Percentiles rank a stretch among this genome's conserved stretches.
Conservation (phyloP, 371 early-diverging fungal species). For the Homolaphlyctis polyrhiza region DNA sequence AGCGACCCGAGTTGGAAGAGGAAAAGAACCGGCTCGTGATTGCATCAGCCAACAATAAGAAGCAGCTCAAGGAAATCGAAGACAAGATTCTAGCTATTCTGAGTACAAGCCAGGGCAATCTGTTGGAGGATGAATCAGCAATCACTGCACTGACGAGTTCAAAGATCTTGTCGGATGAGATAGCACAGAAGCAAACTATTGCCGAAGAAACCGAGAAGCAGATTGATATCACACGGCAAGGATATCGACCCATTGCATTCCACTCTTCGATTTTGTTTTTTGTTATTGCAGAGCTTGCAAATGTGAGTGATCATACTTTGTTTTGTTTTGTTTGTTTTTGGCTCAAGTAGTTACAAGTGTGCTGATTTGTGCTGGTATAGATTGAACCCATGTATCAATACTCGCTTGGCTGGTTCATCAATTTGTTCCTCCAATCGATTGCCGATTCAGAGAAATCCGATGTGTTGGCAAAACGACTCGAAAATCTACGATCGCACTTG, state of each 20-base stretch:
- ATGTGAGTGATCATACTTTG: constrained; percentile 30
- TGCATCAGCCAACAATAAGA: constrained; percentile 46
- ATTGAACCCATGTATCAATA: constrained; percentile 61
- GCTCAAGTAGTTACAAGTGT: no score
- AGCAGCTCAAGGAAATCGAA: constrained; percentile 54
- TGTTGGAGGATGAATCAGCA: constrained; percentile 49
- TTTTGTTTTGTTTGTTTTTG: no score
- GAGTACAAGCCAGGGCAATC: constrained; percentile 44
- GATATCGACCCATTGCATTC: constrained; percentile 50
- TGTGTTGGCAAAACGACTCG: constrained; percentile 37
- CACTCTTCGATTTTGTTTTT: constrained; percentile 53
- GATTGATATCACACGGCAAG: constrained; percentile 50
- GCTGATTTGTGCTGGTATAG: constrained; percentile 7
- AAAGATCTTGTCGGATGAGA: constrained; percentile 48
- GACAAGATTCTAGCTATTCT: constrained; percentile 49
- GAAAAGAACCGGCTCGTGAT: constrained; percentile 50
- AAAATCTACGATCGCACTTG: constrained; percentile 45
- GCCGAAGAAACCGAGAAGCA: constrained; percentile 53
- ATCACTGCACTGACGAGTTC: constrained; percentile 51
- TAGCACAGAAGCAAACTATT: constrained; percentile 50
- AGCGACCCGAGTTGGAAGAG: constrained; percentile 52
- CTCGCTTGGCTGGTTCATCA: constrained; percentile 52
- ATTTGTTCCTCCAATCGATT: constrained; percentile 47
- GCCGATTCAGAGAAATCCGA: constrained; percentile 45
- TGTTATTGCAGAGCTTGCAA: constrained; percentile 54